Evolutionary conservation across 2,329 filamentous ascomycete species (phyloP).

Genomic region (Xylaria hypoxylon): DNA sequence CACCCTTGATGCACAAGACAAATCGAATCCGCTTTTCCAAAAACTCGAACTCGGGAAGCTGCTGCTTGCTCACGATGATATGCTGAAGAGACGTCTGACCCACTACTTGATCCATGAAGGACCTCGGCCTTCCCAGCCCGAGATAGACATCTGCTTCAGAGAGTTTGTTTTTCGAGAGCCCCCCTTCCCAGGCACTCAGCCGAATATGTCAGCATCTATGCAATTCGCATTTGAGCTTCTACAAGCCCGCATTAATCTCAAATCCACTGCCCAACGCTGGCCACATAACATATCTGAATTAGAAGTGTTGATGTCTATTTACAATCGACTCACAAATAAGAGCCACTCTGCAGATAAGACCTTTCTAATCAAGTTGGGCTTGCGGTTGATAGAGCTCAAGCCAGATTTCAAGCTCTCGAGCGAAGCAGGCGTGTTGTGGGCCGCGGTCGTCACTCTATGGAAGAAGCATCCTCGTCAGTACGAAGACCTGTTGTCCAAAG

Average conservation of each 20-base stretch:
- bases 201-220: slow-evolving; percentile 34
- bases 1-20: slow-evolving; percentile 29
- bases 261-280: slow-evolving; percentile 28
- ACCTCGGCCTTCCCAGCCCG: slow-evolving; percentile 21
- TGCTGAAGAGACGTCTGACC: slow-evolving; percentile 31
- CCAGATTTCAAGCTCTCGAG: slow-evolving; percentile 6
- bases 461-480: slow-evolving; percentile 23
- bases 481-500: slow-evolving; percentile 25
- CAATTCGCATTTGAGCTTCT: slow-evolving; percentile 34
- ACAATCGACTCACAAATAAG: slow-evolving; percentile 13
- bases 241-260: slow-evolving; percentile 20
- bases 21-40: slow-evolving; percentile 35
- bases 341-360: slow-evolving; percentile 25
- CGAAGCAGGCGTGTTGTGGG: slow-evolving; percentile 20
- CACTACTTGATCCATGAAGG: slow-evolving; percentile 33
- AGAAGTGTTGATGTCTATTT: slow-evolving; percentile 32
- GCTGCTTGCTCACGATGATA: slow-evolving; percentile 26
- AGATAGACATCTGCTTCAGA: slow-evolving; percentile 27
- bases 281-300: slow-evolving; percentile 23
- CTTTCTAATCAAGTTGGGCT: slow-evolving; percentile 27
- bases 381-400: slow-evolving; percentile 28
- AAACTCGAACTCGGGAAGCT: slow-evolving; percentile 18
- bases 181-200: slow-evolving; percentile 21
- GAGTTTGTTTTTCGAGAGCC: slow-evolving; percentile 28
- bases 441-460: slow-evolving; percentile 18